phyloP scores from a whole-genome alignment of 495 filamentous ascomycete genomes.

The Bathelium albidoporum region DNA sequence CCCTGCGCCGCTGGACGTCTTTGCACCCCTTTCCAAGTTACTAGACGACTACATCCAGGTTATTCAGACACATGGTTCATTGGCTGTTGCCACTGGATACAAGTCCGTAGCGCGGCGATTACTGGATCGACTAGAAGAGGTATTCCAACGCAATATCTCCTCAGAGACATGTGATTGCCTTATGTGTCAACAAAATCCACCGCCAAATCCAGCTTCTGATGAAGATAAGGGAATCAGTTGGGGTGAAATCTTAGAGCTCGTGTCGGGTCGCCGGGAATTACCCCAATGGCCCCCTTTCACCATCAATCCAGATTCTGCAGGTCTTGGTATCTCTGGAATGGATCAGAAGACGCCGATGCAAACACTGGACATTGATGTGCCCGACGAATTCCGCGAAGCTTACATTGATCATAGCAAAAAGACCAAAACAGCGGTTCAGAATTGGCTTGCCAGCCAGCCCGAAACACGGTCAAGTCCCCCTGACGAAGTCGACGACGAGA shows the following conservation, averaged over 20 bases:
- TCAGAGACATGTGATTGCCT: slow-evolving; percentile 68
- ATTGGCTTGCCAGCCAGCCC: slow-evolving; percentile 71
- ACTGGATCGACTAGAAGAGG: slow-evolving; percentile 83
- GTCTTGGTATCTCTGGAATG: slow-evolving; percentile 42
- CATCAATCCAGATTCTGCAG: slow-evolving; percentile 42
- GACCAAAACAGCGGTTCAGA: slow-evolving; percentile 71
- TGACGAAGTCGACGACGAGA: slow-evolving; percentile 84
- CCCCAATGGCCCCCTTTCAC: slow-evolving; percentile 82
- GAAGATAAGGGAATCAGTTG: slow-evolving; percentile 67
- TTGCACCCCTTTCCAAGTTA: slow-evolving; percentile 66
- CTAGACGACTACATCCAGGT: slow-evolving; percentile 80
- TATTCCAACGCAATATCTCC: slow-evolving; percentile 85
- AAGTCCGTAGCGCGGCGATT: slow-evolving; percentile 83
- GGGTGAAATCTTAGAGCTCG: slow-evolving; percentile 91
- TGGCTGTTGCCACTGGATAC: slow-evolving; percentile 95
- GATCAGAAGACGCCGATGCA: slow-evolving; percentile 54
- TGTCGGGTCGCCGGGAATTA: slow-evolving; percentile 74
- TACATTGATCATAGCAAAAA: slow-evolving; percentile 82
- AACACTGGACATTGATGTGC: slow-evolving; percentile 83
- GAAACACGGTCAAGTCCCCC: slow-evolving; percentile 61
- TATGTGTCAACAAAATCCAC: slow-evolving; percentile 51
- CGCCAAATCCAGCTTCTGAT: slow-evolving; percentile 30
- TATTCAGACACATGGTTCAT: slow-evolving; percentile 67
- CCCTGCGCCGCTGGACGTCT: slow-evolving; percentile 35
- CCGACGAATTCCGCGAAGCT: slow-evolving; percentile 79